Evolutionary conservation across 2,329 filamentous ascomycete genomes (phyloP), one percentile per base, ranked within the genome.

Genomic region (Stagonosporopsis tanaceti): DNA sequence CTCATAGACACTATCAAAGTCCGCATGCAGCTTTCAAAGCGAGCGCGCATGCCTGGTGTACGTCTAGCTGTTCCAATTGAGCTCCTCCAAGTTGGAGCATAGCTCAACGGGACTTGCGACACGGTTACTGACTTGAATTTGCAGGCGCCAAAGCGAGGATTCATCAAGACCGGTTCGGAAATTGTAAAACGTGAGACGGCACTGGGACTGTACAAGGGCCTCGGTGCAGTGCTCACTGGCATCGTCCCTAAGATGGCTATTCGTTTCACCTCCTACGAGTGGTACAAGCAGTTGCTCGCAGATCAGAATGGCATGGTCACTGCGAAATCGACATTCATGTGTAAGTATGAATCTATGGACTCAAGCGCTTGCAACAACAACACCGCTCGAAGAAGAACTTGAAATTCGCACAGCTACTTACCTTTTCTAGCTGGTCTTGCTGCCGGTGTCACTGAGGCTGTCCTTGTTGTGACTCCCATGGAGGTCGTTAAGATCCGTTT

Each of bases 231-330:
- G 39, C 78, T 98, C 57, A 97, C 93, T 24, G 95, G 95, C 66
- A 99, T 99, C 77, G 87, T 99, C 22, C 95, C 95, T 53, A 99
- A 99, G 81, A 99, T 99, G 95, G 95, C 95, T 60, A 99, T 98
- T 76, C 91, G 95, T 37, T 99, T 99, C 81, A 97, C 94, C 45
- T 96, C 92, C 53, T 99, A 98, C 79, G 95, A 98, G 78, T 87
- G 86, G 75, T 99, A 98, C 80, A 98, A 98, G 85, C 88, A 92
- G 75, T 61, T 90, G 60, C 83, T 97, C 24, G 88, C 91, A 40
- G 84, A 92, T 76, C 80, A 85, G 64, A 73, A 87, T 2, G 91
- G 92, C 40, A 72, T 76, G 28, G 85, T 97, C 45, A 87, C 86
- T 28, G 89, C 90, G 45, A 84, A 85, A 65, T 85, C 85, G 24